These are phyloP conservation scores for Eremothecium gossypii DNA, from an alignment of 1,139 yeast species.

Conservation along the genomic window DNA sequence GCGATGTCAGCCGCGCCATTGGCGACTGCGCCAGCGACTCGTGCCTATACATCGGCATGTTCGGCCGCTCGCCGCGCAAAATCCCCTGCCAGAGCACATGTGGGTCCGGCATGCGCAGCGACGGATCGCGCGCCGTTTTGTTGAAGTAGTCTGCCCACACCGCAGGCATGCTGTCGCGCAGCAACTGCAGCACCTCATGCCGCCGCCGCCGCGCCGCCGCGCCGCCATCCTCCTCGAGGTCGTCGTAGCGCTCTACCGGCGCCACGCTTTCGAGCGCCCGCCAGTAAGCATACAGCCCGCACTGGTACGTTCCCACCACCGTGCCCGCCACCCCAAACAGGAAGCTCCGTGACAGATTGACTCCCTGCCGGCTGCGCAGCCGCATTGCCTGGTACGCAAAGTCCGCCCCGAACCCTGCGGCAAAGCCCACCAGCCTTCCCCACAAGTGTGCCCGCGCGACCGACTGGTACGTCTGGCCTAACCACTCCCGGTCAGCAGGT, in stretches of 20 bases:
- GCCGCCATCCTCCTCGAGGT: constrained; percentile 8
- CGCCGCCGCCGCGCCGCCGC: constrained; percentile 23
- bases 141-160: constrained; percentile 34
- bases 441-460: constrained; percentile 21
- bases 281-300: constrained; percentile 24
- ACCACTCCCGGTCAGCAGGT: constrained; percentile 22
- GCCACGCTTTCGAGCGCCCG: constrained; percentile 23
- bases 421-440: constrained; percentile 32
- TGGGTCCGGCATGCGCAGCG: constrained; percentile 33
- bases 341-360: constrained; percentile 30
- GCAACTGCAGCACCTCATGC: constrained; percentile 30
- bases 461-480: constrained; percentile 18
- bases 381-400: constrained; percentile 25
- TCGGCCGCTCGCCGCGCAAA: too few relatives aligned
- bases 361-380: constrained; percentile 29
- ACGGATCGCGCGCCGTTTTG: constrained; percentile 31
- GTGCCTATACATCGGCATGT: too few relatives aligned
- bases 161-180: constrained; percentile 29
- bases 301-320: constrained; percentile 26
- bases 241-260: constrained; percentile 14
- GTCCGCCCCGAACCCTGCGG: constrained; percentile 27
- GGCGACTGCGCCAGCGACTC: too few relatives aligned
- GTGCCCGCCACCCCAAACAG: constrained; percentile 30
- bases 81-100: constrained; percentile 20
- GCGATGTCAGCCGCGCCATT: too few relatives aligned